These are phyloP conservation scores for Hordeum pubiflorum DNA, from an alignment of 202 grass and related monocot genomes.

Conservation along the genomic window DNA sequence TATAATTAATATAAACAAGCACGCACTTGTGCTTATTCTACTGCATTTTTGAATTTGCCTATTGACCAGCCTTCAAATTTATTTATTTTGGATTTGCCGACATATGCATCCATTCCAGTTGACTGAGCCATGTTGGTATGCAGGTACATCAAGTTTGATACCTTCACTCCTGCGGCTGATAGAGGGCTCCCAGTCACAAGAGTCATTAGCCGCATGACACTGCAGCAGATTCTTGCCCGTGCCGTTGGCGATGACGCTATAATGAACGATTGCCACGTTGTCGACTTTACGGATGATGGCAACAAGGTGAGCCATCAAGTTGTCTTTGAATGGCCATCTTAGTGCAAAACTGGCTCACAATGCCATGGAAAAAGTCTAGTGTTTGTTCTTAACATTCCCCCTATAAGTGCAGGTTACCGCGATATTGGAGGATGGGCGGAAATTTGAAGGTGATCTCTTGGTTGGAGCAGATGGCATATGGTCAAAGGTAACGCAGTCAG, in stretches of 20 bases:
- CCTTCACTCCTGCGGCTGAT: conserved; percentile 90
- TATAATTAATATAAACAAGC: not conserved
- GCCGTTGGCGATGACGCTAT: conserved; percentile 66
- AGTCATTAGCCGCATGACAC: conserved; percentile 91
- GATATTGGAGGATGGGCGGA: conserved; percentile 73
- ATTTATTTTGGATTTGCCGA: not conserved
- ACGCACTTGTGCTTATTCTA: not conserved
- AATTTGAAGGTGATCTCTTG: conserved; percentile 90
- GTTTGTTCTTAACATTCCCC: not conserved
- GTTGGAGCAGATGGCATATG: conserved; percentile 95
- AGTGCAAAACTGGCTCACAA: not conserved
- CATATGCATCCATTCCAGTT: not conserved
- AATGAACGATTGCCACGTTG: conserved; percentile 73
- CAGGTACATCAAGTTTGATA: conserved; percentile 99
- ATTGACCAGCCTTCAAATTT: conserved; percentile 3
- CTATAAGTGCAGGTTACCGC: conserved; percentile 60
- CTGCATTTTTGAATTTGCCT: conserved; percentile 2
- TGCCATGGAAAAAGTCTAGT: not conserved
- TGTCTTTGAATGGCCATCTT: not conserved
- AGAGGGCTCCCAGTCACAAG: conserved; percentile 89
- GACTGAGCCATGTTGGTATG: conserved; percentile 43
- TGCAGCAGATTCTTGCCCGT: conserved; percentile 86
- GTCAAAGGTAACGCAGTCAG: conserved; percentile 64
- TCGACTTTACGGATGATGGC: conserved; percentile 78
- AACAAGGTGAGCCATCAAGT: conserved; percentile 47